Conservation (phyloP, 331 rosid species). For the Stylosanthes scabra region DNA sequence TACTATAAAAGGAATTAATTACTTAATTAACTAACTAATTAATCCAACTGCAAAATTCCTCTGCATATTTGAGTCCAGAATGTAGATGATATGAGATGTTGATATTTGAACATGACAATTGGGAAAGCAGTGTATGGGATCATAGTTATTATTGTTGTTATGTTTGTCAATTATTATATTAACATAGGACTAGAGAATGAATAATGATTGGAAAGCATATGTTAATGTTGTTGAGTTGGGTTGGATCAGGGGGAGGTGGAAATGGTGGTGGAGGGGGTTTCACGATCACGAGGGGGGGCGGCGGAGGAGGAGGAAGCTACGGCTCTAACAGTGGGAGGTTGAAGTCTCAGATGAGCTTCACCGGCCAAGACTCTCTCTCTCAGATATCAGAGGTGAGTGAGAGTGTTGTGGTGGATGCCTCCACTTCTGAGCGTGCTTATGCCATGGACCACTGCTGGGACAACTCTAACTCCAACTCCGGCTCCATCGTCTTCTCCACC, state of each 20-base stretch:
- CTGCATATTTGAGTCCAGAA: too few relatives aligned
- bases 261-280: constrained; percentile 10
- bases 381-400: constrained; percentile 69
- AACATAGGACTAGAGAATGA: neutral
- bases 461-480: constrained; percentile 61
- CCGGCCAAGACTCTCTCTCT: constrained; percentile 71
- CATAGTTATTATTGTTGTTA: too few relatives aligned
- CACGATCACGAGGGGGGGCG: constrained; percentile 41
- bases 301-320: constrained; percentile 33
- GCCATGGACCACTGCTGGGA: constrained; percentile 82
- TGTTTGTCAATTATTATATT: neutral
- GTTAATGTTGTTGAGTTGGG: neutral
- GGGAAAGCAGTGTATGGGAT: too few relatives aligned
- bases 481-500: constrained; percentile 72
- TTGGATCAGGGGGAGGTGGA: neutral
- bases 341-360: constrained; percentile 86
- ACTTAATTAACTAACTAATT: too few relatives aligned
- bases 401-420: constrained; percentile 44
- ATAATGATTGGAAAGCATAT: neutral
- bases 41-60: too few relatives aligned
- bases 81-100: too few relatives aligned
- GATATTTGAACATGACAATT: too few relatives aligned
- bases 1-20: too few relatives aligned
- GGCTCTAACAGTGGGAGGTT: constrained; percentile 38
- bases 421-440: constrained; percentile 48